These are phyloP conservation scores for Astrocystis sublimbata DNA, from an alignment of 495 filamentous ascomycete species.

Conservation along the genomic window DNA sequence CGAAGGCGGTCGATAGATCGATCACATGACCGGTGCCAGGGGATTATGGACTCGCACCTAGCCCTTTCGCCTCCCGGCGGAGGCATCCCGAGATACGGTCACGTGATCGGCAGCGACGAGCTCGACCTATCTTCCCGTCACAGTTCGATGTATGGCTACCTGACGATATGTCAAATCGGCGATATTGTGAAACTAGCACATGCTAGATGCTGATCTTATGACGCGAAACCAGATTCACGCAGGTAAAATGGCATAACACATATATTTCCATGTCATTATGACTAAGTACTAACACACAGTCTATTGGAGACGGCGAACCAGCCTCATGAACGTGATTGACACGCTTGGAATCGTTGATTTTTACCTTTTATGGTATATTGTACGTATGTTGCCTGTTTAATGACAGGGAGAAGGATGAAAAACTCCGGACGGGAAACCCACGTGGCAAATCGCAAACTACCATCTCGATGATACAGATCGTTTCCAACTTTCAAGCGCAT, in stretches of 20 bases:
- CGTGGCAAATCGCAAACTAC: not conserved
- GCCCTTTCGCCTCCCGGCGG: not conserved
- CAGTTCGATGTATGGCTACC: not conserved
- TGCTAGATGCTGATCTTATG: not conserved
- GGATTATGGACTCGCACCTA: not conserved
- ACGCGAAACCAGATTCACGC: not conserved
- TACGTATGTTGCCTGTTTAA: not conserved
- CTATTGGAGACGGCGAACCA: not conserved
- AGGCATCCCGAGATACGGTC: conserved; percentile 15
- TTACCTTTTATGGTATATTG: too few relatives aligned
- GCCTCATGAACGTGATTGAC: too few relatives aligned
- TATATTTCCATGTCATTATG: not conserved
- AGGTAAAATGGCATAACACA: not conserved
- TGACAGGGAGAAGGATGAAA: not conserved
- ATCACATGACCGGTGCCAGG: conserved; percentile 17
- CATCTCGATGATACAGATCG: not conserved
- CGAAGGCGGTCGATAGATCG: not conserved
- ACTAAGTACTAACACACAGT: not conserved
- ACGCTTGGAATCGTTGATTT: too few relatives aligned
- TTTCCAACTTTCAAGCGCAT: not conserved
- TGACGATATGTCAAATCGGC: too few relatives aligned
- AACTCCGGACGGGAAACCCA: not conserved
- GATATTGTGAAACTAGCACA: not conserved
- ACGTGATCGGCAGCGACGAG: conserved; percentile 16
- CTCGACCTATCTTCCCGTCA: not conserved